A percentile compares a stretch with the other conserved stretches of the same genome.
phyloP scores from a whole-genome alignment of 2,329 filamentous ascomycete genomes.

The Eutypa lata region DNA sequence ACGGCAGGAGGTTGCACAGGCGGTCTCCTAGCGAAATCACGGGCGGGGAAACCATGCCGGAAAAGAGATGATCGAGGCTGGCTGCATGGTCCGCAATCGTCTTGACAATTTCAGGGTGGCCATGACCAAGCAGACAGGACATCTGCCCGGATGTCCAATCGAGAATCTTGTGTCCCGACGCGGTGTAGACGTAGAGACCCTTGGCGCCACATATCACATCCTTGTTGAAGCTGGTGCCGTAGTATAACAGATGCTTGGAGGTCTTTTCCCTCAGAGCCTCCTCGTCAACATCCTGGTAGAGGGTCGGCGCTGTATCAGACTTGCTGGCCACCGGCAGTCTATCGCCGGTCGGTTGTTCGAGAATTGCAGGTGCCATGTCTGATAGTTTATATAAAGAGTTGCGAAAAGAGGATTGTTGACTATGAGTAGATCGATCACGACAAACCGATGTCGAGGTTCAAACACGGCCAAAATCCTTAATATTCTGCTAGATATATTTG shows the following conservation, averaged over 20 bases:
- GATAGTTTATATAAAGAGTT: no score
- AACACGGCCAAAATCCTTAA: no score
- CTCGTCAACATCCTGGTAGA: neutral
- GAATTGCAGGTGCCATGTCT: no score
- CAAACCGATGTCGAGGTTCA: no score
- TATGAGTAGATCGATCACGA: no score
- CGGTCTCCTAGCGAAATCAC: slow-evolving; percentile 53
- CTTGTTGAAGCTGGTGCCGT: neutral
- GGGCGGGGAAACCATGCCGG: slow-evolving; percentile 55
- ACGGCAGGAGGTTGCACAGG: slow-evolving; percentile 46
- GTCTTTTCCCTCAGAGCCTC: neutral
- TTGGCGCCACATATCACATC: slow-evolving; percentile 30
- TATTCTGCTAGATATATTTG: no score
- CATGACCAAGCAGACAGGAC: slow-evolving; percentile 56
- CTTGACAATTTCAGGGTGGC: slow-evolving; percentile 55
- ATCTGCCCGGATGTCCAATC: slow-evolving; percentile 62
- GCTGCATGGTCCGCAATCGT: slow-evolving; percentile 46
- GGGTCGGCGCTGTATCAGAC: neutral
- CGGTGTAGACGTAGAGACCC: slow-evolving; percentile 45
- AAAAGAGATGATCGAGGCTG: slow-evolving; percentile 57
- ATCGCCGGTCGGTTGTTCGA: no score
- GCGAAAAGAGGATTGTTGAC: no score
- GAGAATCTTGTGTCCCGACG: slow-evolving; percentile 43
- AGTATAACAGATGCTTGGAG: neutral
- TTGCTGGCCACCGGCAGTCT: no score